Evolutionary conservation across 768 basidiomycete species (phyloP).

Genomic region (Hygrocybe coccinea): DNA sequence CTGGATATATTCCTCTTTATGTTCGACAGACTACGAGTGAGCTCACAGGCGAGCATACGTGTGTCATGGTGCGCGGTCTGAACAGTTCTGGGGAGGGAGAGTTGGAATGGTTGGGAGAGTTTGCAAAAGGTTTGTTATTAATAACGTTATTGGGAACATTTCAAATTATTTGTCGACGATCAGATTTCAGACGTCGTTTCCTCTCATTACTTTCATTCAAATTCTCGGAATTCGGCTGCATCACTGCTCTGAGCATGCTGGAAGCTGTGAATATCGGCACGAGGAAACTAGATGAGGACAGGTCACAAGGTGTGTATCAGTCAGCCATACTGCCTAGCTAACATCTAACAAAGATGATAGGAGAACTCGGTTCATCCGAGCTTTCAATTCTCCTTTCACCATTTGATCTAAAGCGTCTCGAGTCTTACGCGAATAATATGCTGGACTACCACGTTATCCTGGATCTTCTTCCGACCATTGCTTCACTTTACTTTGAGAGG

Average conservation of each 20-base stretch:
- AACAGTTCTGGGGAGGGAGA: conserved; percentile 59
- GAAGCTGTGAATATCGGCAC: conserved; percentile 73
- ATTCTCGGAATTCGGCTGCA: conserved; percentile 89
- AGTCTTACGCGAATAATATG: conserved; percentile 93
- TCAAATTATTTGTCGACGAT: not conserved
- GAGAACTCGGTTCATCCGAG: conserved; percentile 35
- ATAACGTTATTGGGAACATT: not conserved
- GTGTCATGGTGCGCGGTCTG: conserved; percentile 89
- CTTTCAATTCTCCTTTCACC: conserved; percentile 70
- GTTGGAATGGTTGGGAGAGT: conserved; percentile 82
- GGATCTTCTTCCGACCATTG: conserved; percentile 79
- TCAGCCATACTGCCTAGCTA: not conserved
- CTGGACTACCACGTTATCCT: conserved; percentile 95
- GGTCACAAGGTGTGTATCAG: conserved; percentile 31
- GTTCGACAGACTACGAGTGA: conserved; percentile 91
- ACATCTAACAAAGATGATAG: not conserved
- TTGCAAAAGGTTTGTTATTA: conserved; percentile 64
- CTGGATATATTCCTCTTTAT: conserved; percentile 87
- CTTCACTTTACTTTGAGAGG: conserved; percentile 80
- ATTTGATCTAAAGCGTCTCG: conserved; percentile 92
- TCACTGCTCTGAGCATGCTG: conserved; percentile 80
- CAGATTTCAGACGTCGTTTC: conserved; percentile 93
- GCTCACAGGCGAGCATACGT: conserved; percentile 93
- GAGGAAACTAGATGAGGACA: conserved; percentile 40
- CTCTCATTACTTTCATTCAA: conserved; percentile 84